These are phyloP conservation scores for Gaertneriomyces semiglobifer DNA, from an alignment of 192 early-diverging fungal genomes.

Conservation along the genomic window DNA sequence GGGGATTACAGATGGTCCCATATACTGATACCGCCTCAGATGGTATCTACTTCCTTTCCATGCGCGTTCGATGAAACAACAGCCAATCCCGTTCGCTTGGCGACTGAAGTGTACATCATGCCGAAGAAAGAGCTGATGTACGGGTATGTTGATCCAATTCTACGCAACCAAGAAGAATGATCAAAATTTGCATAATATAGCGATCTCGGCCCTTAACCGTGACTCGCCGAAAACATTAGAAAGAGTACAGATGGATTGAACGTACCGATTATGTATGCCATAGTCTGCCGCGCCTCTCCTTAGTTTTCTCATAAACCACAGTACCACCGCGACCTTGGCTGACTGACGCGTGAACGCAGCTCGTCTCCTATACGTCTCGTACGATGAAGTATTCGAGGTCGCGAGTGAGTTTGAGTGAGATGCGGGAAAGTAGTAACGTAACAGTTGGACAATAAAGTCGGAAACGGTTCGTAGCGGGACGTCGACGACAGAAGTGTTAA, in stretches of 20 bases:
- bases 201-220: background rate
- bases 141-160: slow-evolving; percentile 22
- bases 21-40: too few relatives aligned
- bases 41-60: too few relatives aligned
- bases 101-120: slow-evolving; percentile 11
- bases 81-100: background rate
- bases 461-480: slow-evolving; percentile 32
- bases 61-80: too few relatives aligned
- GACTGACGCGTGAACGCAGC: slow-evolving; percentile 31
- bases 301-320: slow-evolving; percentile 25
- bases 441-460: slow-evolving; percentile 21
- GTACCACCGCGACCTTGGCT: slow-evolving; percentile 27
- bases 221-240: background rate
- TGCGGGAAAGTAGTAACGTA: slow-evolving; percentile 16
- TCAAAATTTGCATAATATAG: background rate
- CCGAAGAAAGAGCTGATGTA: slow-evolving; percentile 21
- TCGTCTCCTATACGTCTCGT: background rate
- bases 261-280: slow-evolving; percentile 44
- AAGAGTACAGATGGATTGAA: too few relatives aligned
- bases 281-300: slow-evolving; percentile 28
- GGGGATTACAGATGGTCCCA: too few relatives aligned
- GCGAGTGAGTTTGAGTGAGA: background rate
- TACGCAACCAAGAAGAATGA: background rate
- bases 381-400: background rate
- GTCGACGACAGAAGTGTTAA: slow-evolving; percentile 39